Conservation (phyloP, 2,329 filamentous ascomycete species). For the Balansia obtecta region DNA sequence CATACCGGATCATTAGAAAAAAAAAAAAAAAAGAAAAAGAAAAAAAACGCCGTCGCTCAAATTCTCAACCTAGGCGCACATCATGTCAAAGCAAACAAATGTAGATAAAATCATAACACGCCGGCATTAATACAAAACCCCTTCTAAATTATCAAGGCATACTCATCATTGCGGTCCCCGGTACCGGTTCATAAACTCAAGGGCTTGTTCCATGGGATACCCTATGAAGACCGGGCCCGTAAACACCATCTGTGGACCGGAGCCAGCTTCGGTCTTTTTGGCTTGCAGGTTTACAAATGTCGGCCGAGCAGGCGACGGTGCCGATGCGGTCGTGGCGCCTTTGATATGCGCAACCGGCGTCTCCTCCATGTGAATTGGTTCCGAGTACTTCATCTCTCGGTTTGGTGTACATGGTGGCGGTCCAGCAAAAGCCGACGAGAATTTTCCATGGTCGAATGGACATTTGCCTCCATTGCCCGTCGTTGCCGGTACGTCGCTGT, state of each 20-base stretch:
- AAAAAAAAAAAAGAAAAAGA: not conserved
- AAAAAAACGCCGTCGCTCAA: constrained; percentile 4
- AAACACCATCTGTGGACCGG: constrained; percentile 63
- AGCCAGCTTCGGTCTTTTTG: constrained; percentile 17
- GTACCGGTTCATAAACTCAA: constrained; percentile 56
- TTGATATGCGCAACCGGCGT: constrained; percentile 12
- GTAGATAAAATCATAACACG: not conserved
- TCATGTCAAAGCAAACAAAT: constrained; percentile 1
- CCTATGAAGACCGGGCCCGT: constrained; percentile 92
- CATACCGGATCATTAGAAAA: not conserved
- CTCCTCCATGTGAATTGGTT: constrained; percentile 6
- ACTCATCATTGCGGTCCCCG: constrained; percentile 18
- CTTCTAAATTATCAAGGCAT: not conserved
- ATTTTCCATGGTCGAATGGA: constrained; percentile 43
- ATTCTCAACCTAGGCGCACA: constrained; percentile 8
- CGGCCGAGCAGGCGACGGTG: constrained; percentile 24
- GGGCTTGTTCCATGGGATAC: constrained; percentile 74
- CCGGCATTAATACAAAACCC: constrained; percentile 1
- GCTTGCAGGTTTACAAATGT: constrained; percentile 38
- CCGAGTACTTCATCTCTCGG: constrained; percentile 7
- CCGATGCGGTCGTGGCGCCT: constrained; percentile 7
- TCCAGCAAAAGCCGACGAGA: constrained; percentile 23
- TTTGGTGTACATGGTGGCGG: constrained; percentile 7
- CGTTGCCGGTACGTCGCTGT: constrained; percentile 7
- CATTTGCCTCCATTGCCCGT: constrained; percentile 33